These are phyloP conservation scores for Schwanniomyces yamadae DNA, from an alignment of 805 yeast genomes.

Conservation along the genomic window DNA sequence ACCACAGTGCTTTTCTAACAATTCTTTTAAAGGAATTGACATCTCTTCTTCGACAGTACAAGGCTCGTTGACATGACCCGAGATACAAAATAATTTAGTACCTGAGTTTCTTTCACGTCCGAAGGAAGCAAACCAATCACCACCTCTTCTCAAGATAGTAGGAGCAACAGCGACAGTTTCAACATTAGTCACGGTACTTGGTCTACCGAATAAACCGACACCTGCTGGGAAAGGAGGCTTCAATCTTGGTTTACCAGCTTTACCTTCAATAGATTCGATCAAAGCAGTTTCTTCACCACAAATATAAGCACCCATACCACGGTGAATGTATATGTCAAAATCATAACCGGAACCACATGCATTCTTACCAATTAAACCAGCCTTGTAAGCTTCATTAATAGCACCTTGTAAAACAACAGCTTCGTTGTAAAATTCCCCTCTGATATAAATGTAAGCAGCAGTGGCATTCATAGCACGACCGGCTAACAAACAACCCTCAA, in stretches of 20 bases:
- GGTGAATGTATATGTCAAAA: slow-evolving; percentile 80
- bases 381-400: slow-evolving; percentile 82
- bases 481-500: slow-evolving; percentile 87
- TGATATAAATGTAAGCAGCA: slow-evolving; percentile 86
- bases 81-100: slow-evolving; percentile 79
- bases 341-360: slow-evolving; percentile 87
- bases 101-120: slow-evolving; percentile 87
- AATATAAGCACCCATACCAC: slow-evolving; percentile 92
- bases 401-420: slow-evolving; percentile 72
- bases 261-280: slow-evolving; percentile 86
- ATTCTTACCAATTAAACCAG: slow-evolving; percentile 76
- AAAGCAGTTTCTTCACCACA: slow-evolving; percentile 93
- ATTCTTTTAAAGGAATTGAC: slow-evolving; percentile 83
- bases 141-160: slow-evolving; percentile 85
- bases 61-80: slow-evolving; percentile 90
- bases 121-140: slow-evolving; percentile 79
- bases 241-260: slow-evolving; percentile 90
- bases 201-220: slow-evolving; percentile 87
- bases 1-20: slow-evolving; percentile 86
- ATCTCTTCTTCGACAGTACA: slow-evolving; percentile 93
- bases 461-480: slow-evolving; percentile 93
- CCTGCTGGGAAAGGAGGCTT: slow-evolving; percentile 97
- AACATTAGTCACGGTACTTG: slow-evolving; percentile 87
- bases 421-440: slow-evolving; percentile 89
- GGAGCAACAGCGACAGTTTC: slow-evolving; percentile 92